phyloP scores from a whole-genome alignment of 2,329 filamentous ascomycete species.

The Lachnellula occidentalis region DNA sequence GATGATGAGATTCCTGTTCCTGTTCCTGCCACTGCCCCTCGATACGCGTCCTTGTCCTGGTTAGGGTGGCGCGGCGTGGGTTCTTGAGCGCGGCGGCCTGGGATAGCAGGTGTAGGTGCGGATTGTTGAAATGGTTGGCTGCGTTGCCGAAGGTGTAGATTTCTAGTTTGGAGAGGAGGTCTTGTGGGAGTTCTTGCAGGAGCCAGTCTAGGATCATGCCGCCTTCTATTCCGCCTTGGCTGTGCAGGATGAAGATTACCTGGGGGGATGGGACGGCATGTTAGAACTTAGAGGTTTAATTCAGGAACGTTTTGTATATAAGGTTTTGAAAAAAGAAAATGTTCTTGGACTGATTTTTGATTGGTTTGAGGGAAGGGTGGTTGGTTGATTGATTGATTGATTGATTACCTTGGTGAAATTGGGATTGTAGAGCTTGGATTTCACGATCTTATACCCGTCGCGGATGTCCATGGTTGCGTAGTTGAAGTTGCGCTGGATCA shows the following conservation, averaged over 20 bases:
- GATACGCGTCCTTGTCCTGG: slow-evolving; percentile 9
- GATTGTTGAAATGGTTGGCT: slow-evolving; percentile 79
- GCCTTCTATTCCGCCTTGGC: slow-evolving; percentile 71
- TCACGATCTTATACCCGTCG: slow-evolving; percentile 55
- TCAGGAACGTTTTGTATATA: no score
- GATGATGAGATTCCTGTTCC: no score
- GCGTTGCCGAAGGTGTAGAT: slow-evolving; percentile 75
- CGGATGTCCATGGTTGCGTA: slow-evolving; percentile 67
- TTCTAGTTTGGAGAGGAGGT: slow-evolving; percentile 63
- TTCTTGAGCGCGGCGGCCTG: slow-evolving; percentile 35
- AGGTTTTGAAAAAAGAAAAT: no score
- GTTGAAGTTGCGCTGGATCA: slow-evolving; percentile 68
- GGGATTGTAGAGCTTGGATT: slow-evolving; percentile 56
- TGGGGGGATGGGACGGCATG: no score
- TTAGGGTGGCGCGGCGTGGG: slow-evolving; percentile 33
- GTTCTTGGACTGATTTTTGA: no score
- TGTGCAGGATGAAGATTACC: slow-evolving; percentile 64
- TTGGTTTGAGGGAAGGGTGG: no score
- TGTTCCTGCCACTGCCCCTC: no score
- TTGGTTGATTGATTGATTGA: no score
- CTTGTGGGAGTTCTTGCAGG: slow-evolving; percentile 62
- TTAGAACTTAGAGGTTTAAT: no score
- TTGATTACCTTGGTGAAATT: slow-evolving; percentile 54
- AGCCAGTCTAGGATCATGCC: slow-evolving; percentile 72
- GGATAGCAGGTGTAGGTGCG: slow-evolving; percentile 47